Base-by-base conservation (phyloP, 192 early-diverging fungal genomes). In the Linnemannia exigua region DNA sequence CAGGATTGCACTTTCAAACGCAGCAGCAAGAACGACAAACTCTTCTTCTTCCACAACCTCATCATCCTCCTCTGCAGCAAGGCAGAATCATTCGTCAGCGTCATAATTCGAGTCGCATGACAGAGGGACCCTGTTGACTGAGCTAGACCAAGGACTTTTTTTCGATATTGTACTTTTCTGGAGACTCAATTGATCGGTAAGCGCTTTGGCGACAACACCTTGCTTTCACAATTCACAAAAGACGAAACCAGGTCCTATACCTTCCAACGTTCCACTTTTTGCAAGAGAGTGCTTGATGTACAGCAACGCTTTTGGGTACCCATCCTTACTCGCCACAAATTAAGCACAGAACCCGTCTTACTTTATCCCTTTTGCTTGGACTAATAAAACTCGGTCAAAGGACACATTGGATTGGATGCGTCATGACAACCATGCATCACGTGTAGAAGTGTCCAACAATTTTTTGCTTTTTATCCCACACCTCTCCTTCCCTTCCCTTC, bases 1-100 rank as follows among this genome's bases (percentile, higher is more conserved):
- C 9, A 81, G 80, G 69, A 81, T 81, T 19, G 80, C 80, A 1
- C 73, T 81, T 38, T 81, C 80, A 19, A 75, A 71, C 70, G 71
- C 71, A 50, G 72, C 72, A 25, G 70, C 58, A 17, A 50, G 52
- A 36, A 25, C 58, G 38, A 37, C 67, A 14, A 16, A 36, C 5
- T 7, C 20, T 9, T 6, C 75, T 36, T 31, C 66, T 50, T 33
- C 66, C 14, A 22, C 25, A 67, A 25, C 28, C 44, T 74, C 72
- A 5, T 54, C 52, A 19, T 54, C 58, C 58, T 58, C 52, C 52
- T 31, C 58, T 8, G 28, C 58, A 63, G 58, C 58, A 31, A 63
- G 25, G 11, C 28, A 63, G 25, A 25, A 63, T 9, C 58, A 31
- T 63, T 63, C 58, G 28, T 63, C 58, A 63, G 58, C 58, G 31